Base-by-base conservation (phyloP, 768 basidiomycete genomes). In the Nidularia sp. region DNA sequence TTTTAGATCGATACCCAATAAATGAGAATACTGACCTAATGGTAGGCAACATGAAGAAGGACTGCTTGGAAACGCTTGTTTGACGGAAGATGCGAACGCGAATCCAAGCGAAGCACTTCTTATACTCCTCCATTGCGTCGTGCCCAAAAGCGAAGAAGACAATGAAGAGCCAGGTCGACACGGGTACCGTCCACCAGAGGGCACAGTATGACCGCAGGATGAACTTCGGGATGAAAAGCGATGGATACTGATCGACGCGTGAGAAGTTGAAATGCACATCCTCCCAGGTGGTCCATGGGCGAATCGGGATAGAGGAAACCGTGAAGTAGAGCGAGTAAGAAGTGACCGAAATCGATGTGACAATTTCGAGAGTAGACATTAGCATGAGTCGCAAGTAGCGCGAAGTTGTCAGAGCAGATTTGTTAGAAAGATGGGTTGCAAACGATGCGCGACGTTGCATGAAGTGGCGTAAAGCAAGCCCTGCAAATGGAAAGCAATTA, bases 381-480 rank as follows among this genome's bases (percentile, higher is more conserved):
- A 73, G 63, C 63, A 86, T 77, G 12, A 89, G 73, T 0, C 86
- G 81, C 6, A 87, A 51, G 54, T 86, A 88, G 12, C 75, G 73
- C 2, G 71, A 72, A 2, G 65, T 58, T 1, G 53, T 55, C 2
- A 56, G 15, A 3, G 64, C 66, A 4, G 54, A 61, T 3, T 2
- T 29, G 6, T 64, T 65, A 1, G 64, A 55, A 5, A 70, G 59
- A 48, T 66, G 66, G 1, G 51, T 50, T 0, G 63, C 65, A 46
- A 74, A 72, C 0, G 63, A 52, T 8, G 69, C 52, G 6, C 74
- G 70, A 0, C 66, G 65, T 0, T 35, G 41, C 2, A 69, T 51
- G 51, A 74, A 73, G 45, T 71, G 63, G 0, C 58, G 33, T 2
- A 74, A 51, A 1, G 73, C 64, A 1, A 70, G 53, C n/a, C 45